Evolutionary conservation across 2,329 filamentous ascomycete genomes (phyloP).

Genomic region (Exophiala calicioides): DNA sequence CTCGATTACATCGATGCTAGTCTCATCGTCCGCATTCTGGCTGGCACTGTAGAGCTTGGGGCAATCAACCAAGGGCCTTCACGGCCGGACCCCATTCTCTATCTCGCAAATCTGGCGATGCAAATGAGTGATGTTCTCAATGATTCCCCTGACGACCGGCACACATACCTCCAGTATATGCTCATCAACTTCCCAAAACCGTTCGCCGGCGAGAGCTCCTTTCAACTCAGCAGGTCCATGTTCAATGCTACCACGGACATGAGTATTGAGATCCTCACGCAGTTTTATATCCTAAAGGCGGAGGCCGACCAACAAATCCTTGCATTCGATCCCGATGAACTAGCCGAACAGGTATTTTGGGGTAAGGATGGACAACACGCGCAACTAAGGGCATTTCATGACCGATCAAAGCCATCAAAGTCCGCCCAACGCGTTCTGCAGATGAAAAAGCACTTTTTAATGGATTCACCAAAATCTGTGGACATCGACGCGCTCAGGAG

Average conservation of each 20-base stretch:
- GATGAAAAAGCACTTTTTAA: conserved; percentile 32
- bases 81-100: conserved; percentile 41
- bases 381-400: neutral
- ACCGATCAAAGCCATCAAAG: neutral
- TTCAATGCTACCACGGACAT: conserved; percentile 47
- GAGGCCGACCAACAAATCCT: conserved; percentile 35
- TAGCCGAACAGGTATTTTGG: conserved; percentile 47
- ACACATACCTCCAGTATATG: conserved; percentile 15
- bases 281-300: conserved; percentile 52
- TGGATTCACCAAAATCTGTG: conserved; percentile 38
- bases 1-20: conserved; percentile 41
- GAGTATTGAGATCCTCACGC: conserved; percentile 57
- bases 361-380: conserved; percentile 26
- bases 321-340: conserved; percentile 42
- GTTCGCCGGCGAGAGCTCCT: conserved; percentile 13
- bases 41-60: conserved; percentile 30
- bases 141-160: neutral
- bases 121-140: conserved; percentile 39
- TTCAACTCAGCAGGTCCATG: conserved; percentile 40
- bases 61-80: conserved; percentile 31
- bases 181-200: conserved; percentile 21
- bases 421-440: conserved; percentile 2
- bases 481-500: conserved; percentile 48
- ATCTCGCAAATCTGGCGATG: conserved; percentile 48
- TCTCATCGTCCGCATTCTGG: conserved; percentile 36